phyloP scores from a whole-genome alignment of 306 rosid species.

The Chamaecrista fasciculata region DNA sequence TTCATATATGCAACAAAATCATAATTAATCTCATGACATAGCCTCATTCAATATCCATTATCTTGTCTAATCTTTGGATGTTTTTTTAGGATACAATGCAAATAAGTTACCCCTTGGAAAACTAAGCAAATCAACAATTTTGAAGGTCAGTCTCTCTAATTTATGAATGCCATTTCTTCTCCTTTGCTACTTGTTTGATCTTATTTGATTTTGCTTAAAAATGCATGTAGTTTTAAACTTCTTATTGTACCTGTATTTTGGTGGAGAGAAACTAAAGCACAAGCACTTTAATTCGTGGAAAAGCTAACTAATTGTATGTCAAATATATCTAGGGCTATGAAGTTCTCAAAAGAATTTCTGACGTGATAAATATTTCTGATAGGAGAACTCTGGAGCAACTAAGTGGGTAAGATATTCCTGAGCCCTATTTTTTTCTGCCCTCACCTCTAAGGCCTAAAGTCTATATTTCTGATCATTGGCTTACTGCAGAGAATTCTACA shows the following conservation, averaged over 20 bases:
- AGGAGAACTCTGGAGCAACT: constrained; percentile 61
- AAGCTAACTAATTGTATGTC: constrained; percentile 26
- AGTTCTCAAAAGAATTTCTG: constrained; percentile 81
- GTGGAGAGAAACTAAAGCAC: background rate
- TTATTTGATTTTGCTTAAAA: background rate
- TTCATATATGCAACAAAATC: background rate
- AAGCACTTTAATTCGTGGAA: background rate
- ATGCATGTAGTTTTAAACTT: background rate
- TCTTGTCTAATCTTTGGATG: constrained; percentile 18
- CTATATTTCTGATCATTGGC: constrained; percentile 20
- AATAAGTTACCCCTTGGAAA: constrained; percentile 94
- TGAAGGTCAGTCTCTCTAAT: constrained; percentile 52
- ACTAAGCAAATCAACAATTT: constrained; percentile 89
- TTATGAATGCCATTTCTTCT: constrained; percentile 4
- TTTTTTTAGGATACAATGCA: constrained; percentile 82
- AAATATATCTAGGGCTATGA: constrained; percentile 61
- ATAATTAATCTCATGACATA: background rate
- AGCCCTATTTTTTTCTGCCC: background rate
- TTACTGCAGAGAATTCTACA: constrained; percentile 88
- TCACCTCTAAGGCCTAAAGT: background rate
- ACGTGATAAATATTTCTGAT: constrained; percentile 59
- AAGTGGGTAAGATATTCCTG: constrained; percentile 68
- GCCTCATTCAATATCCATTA: background rate
- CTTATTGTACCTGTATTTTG: constrained; percentile 10
- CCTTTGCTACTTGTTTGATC: constrained; percentile 15